These are phyloP conservation scores for Pelargonium australe DNA, from an alignment of 441 rosid species.

Conservation along the genomic window DNA sequence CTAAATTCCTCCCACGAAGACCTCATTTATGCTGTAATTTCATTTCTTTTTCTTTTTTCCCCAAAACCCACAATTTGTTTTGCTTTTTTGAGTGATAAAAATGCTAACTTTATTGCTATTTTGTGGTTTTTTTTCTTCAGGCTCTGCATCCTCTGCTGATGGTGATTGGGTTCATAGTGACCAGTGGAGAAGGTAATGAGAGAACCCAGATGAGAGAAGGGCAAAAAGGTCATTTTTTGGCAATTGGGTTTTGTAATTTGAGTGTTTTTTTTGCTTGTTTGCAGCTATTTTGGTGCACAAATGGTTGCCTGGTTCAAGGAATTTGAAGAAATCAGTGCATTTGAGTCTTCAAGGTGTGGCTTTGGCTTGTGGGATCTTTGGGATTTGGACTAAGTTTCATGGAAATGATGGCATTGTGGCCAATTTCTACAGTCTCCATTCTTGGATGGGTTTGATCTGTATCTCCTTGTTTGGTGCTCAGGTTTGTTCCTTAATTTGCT, in stretches of 20 bases:
- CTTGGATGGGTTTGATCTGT: constrained; percentile 93
- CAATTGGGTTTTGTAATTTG: background rate
- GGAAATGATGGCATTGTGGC: constrained; percentile 52
- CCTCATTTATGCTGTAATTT: constrained; percentile 3
- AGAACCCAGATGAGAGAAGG: background rate
- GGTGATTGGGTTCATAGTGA: constrained; percentile 3
- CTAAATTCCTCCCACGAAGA: background rate
- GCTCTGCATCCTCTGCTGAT: background rate
- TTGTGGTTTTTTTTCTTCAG: background rate
- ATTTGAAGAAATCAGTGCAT: constrained; percentile 71
- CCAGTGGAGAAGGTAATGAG: background rate
- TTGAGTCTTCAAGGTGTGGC: constrained; percentile 78
- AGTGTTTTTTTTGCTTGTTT: constrained; percentile 12
- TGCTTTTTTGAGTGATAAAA: background rate
- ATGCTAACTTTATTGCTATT: background rate
- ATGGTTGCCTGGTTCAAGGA: constrained; percentile 84
- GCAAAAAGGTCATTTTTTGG: background rate
- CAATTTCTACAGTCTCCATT: constrained; percentile 82
- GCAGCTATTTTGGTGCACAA: constrained; percentile 80
- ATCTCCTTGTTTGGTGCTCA: constrained; percentile 74
- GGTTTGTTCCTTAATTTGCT: constrained; percentile 29
- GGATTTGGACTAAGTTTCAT: constrained; percentile 82
- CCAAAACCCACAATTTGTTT: background rate
- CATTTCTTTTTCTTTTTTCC: no score
- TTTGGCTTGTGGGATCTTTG: constrained; percentile 66